Percentiles rank a stretch among this genome's conserved stretches.
phyloP scores from a whole-genome alignment of 2,329 filamentous ascomycete genomes.

The Grosmannia serpens region DNA sequence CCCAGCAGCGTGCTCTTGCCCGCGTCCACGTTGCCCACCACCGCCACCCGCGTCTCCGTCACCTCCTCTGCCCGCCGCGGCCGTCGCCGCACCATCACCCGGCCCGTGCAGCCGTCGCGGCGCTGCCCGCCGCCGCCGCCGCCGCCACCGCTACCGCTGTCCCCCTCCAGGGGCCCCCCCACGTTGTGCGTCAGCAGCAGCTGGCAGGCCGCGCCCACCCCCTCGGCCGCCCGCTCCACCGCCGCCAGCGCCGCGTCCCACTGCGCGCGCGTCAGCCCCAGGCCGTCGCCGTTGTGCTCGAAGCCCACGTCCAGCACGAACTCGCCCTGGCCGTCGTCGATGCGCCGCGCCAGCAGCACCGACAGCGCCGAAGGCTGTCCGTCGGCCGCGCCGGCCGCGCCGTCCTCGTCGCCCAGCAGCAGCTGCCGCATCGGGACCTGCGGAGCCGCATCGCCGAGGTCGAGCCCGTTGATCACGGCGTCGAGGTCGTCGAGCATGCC shows the following conservation, averaged over 20 bases:
- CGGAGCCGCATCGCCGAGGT: conserved; percentile 60
- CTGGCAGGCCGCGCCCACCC: conserved; percentile 61
- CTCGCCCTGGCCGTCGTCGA: conserved; percentile 80
- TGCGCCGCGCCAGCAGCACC: conserved; percentile 52
- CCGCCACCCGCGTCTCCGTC: conserved; percentile 91
- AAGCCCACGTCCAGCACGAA: conserved; percentile 84
- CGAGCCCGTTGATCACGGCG: conserved; percentile 81
- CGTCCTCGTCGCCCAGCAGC: conserved; percentile 40
- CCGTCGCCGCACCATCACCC: conserved; percentile 67
- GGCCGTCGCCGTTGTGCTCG: conserved; percentile 78
- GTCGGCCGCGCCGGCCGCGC: conserved; percentile 38
- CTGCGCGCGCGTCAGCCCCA: conserved; percentile 61
- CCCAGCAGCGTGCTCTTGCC: conserved; percentile 95
- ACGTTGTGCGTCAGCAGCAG: conserved; percentile 86
- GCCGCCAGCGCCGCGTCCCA: conserved; percentile 63
- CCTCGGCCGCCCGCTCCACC: conserved; percentile 52
- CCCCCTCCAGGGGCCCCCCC: conserved; percentile 61
- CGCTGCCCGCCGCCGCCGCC: background rate
- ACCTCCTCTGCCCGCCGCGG: conserved; percentile 71
- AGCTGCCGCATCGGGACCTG: conserved; percentile 63
- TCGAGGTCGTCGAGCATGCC: conserved; percentile 66
- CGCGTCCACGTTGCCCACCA: conserved; percentile 95
- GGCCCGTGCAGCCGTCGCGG: conserved; percentile 62
- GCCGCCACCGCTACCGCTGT: background rate
- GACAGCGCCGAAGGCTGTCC: conserved; percentile 49